Base-by-base conservation (phyloP, 306 rosid genomes). In the Lotus japonicus region DNA sequence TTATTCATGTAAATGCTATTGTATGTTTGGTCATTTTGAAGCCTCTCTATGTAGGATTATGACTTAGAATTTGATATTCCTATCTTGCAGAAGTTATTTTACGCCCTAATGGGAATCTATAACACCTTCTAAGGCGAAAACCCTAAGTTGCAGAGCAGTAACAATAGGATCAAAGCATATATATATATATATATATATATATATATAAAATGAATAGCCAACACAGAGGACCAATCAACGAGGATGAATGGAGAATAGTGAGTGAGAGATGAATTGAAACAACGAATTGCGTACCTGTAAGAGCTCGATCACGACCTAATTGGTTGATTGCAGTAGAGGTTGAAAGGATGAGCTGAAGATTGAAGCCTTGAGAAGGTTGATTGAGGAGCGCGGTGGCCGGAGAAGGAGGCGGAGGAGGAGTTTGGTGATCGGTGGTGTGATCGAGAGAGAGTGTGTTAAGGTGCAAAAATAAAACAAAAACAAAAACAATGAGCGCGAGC, bases 281-380 rank as follows among this genome's bases (percentile, higher is more conserved):
- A 44, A 14, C 45, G n/a, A 50, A 28, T 4, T 1, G 38, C 65
- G 8, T 19, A 85, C 91, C 89, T 78, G 57, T 11, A 10, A 31
- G 57, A 77, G 68, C 66, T 71, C 50, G 80, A 76, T 73, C 67
- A 75, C 35, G 59, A 61, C 41, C 58, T 13, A 73, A 66, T 70
- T 41, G 77, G 70, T 26, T 19, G 46, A 76, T 57, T 26, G 12
- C 48, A 35, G 63, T 56, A 17, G 2, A 23, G 59, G 81, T 52
- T 63, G 64, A 71, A 39, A 39, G 54, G 53, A 26, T 76, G 72
- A 70, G 78, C 70, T 31, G 67, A 79, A 54, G 56, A 56, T 6
- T 62, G 28, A 46, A 48, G 88, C 83, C 67, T 86, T 53, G 58
- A 1, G 49, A 11, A 57, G 62, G 49, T 58, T 71, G 12, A 55